Base-by-base conservation (phyloP, 2,329 filamentous ascomycete species). In the Colletotrichum sp. region DNA sequence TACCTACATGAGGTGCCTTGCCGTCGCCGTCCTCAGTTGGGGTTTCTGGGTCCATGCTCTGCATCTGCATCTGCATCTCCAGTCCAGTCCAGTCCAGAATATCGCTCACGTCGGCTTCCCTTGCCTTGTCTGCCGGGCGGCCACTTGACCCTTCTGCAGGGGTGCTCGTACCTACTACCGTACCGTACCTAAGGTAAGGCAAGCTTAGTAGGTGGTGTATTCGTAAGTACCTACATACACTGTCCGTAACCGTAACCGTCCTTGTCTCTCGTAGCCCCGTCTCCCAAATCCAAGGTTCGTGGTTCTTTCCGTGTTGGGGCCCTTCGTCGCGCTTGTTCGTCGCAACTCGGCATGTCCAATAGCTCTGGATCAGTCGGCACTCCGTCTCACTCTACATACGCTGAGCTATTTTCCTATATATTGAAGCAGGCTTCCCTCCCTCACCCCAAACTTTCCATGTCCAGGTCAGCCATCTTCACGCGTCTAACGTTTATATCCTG, bases 361-460 rank as follows among this genome's bases (percentile, higher is more conserved):
- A 48, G 59, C 32, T n/a, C 44, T 75, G 68, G 72, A 72, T 72
- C 66, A 72, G 30, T 75, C 62, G 72, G 68, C 68, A 67, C 36
- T 39, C 52, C 12, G 24, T 24, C 26, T 34, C 28, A 30, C 24
- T 68, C 24, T 71, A 60, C 68, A 22, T 30, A 22, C 22, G 30
- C 32, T n/a, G 32, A 13, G n/a, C 24, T 24, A 44, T 26, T 72
- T 28, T 62, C 66, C 55, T 73, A 76, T 65, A 65, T 74, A 69
- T 65, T 65, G 10, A 52, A 60, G 59, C 34, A 26, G 15, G 30
- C 8, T 28, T 59, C 70, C 70, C 57, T 32, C 48, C 52, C 48
- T 13, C 24, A n/a, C 66, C 16, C 24, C 4, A 9, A 22, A 8
- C 6, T 8, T 3, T 3, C 4, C 34, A 3, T 69, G 5, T 15